These are phyloP conservation scores for Fusarium buharicum DNA, from an alignment of 2,329 filamentous ascomycete species.

Conservation along the genomic window DNA sequence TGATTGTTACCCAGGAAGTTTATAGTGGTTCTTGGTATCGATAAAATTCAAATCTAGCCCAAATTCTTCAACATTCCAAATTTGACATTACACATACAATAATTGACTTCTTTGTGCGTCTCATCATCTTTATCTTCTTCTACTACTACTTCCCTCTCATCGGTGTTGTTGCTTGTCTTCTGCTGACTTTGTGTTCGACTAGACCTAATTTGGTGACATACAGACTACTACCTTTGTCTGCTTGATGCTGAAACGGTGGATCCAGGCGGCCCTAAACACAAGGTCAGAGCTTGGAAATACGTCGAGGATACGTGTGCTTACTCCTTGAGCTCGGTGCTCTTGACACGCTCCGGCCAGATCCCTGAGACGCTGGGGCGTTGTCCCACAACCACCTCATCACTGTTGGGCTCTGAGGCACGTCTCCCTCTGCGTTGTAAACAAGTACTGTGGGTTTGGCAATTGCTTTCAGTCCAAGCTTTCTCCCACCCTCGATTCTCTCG, in stretches of 20 bases:
- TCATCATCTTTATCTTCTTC: constrained; percentile 2
- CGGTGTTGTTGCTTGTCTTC: constrained; percentile 1
- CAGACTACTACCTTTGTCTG: constrained; percentile 34
- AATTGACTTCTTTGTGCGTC: constrained; percentile 29
- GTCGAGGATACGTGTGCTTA: constrained; percentile 40
- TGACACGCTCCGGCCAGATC: constrained; percentile 31
- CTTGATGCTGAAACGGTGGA: constrained; percentile 28
- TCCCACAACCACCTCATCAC: constrained; percentile 52
- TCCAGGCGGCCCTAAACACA: constrained; percentile 40
- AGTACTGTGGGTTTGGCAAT: constrained; percentile 51
- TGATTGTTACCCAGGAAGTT: constrained; percentile 47
- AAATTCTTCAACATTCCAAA: constrained; percentile 29
- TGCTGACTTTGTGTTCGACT: constrained; percentile 13
- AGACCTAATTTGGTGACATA: background rate
- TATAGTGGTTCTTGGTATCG: constrained; percentile 34
- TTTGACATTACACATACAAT: constrained; percentile 21
- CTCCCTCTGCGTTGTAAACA: constrained; percentile 45
- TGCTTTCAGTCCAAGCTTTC: constrained; percentile 48
- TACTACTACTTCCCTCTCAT: background rate
- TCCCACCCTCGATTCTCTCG: constrained; percentile 50
- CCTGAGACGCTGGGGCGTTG: constrained; percentile 35
- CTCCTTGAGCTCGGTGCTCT: constrained; percentile 41
- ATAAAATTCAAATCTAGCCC: constrained; percentile 31
- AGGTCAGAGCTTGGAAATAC: constrained; percentile 45
- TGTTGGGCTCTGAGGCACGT: constrained; percentile 47